Conservation (phyloP, 768 basidiomycete species). For the Artomyces pyxidatus region DNA sequence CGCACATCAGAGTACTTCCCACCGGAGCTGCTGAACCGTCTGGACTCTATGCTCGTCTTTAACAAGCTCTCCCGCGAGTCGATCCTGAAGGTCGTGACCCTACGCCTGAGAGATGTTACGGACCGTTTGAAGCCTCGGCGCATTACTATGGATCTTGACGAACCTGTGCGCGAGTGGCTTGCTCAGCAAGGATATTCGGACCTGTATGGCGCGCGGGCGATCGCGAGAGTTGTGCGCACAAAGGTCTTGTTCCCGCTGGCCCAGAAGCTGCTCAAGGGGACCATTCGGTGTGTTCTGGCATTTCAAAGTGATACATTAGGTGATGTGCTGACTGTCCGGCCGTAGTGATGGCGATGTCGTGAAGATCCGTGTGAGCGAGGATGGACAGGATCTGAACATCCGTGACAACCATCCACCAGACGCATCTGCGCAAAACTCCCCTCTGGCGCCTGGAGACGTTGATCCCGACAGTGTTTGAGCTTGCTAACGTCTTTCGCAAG, state of each 20-base stretch:
- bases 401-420: conserved; percentile 57
- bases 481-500: too few relatives aligned
- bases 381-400: conserved; percentile 40
- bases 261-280: conserved; percentile 69
- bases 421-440: not conserved
- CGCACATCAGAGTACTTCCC: conserved; percentile 78
- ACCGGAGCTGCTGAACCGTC: conserved; percentile 83
- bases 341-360: conserved; percentile 70
- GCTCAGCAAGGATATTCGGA: conserved; percentile 75
- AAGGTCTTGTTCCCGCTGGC: conserved; percentile 80
- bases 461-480: too few relatives aligned
- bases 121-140: conserved; percentile 52
- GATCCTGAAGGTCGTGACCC: conserved; percentile 69
- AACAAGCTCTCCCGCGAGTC: conserved; percentile 75
- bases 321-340: not conserved
- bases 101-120: conserved; percentile 71
- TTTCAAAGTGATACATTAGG: not conserved
- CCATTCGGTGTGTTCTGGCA: conserved; percentile 46
- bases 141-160: conserved; percentile 66
- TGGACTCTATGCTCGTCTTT: conserved; percentile 84
- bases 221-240: conserved; percentile 78
- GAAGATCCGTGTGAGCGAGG: conserved; percentile 38
- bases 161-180: conserved; percentile 57
- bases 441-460: not conserved
- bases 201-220: conserved; percentile 80